A percentile compares a stretch with the other conserved stretches of the same genome.
These are phyloP conservation scores for Arachis stenosperma DNA, from an alignment of 306 rosid genomes.

Conservation along the genomic window DNA sequence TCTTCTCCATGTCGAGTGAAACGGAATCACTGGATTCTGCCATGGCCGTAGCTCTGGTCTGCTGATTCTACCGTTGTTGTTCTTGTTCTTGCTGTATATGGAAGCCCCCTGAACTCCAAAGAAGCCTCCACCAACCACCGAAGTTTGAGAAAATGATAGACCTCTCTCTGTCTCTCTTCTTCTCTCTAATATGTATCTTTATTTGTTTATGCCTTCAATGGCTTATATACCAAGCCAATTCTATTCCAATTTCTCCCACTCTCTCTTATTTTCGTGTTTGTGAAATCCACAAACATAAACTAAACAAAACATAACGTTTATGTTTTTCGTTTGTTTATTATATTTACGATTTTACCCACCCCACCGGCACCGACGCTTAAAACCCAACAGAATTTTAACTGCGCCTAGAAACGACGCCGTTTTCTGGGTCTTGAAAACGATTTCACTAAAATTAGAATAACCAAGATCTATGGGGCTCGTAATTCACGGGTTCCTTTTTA, in stretches of 20 bases:
- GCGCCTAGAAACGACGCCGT: slow-evolving; percentile 16
- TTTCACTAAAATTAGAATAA: neutral
- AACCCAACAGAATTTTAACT: slow-evolving; percentile 23
- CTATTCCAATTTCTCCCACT: neutral
- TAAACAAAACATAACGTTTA: neutral
- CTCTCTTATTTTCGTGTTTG: neutral
- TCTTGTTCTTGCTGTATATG: slow-evolving; percentile 29
- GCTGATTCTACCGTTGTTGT: neutral
- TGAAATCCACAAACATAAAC: neutral
- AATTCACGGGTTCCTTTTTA: slow-evolving; percentile 32
- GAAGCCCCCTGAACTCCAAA: slow-evolving; percentile 51
- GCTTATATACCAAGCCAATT: slow-evolving; percentile 67
- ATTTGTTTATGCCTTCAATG: slow-evolving; percentile 44
- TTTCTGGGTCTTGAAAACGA: neutral
- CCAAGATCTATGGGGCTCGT: slow-evolving; percentile 7
- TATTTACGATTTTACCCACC: slow-evolving; percentile 19
- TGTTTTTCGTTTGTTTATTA: neutral
- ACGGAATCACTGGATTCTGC: slow-evolving; percentile 70
- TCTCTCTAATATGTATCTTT: neutral
- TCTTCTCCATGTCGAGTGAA: slow-evolving; percentile 81
- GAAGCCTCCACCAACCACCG: slow-evolving; percentile 44
- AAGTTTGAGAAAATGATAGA: neutral
- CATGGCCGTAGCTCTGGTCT: slow-evolving; percentile 61
- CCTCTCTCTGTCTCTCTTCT: neutral
- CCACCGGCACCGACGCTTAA: slow-evolving; percentile 67